Percentiles rank a stretch among this genome's conserved stretches.
These are phyloP conservation scores for Symbiodinium natans DNA, from an alignment of 73 alveolate genomes.

Conservation along the genomic window DNA sequence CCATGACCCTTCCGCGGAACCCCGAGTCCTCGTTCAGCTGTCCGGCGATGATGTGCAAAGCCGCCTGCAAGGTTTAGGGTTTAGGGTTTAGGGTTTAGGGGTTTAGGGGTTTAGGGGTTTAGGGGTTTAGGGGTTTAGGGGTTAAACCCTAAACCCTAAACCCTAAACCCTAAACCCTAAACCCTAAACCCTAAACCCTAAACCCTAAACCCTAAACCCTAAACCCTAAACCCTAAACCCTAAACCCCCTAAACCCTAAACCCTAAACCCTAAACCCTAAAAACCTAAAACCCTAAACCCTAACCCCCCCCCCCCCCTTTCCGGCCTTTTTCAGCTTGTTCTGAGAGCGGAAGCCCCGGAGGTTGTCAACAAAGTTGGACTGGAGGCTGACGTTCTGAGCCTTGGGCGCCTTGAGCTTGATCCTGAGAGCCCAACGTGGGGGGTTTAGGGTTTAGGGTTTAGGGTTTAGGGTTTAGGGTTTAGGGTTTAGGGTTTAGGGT, in stretches of 20 bases:
- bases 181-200: background rate
- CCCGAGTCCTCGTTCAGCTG: constrained; percentile 70
- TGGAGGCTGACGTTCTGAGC: constrained; percentile 55
- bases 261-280: background rate
- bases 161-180: background rate
- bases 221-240: background rate
- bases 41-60: constrained; percentile 84
- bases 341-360: constrained; percentile 80
- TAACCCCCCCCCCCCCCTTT: background rate
- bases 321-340: constrained; percentile 89
- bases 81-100: background rate
- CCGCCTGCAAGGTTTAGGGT: constrained; percentile 21
- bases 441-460: too few species aligned
- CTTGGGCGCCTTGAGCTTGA: constrained; percentile 88
- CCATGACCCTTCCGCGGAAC: too few species aligned
- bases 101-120: background rate
- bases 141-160: too few species aligned
- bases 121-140: background rate
- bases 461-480: too few species aligned
- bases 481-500: too few species aligned
- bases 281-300: background rate
- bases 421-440: constrained; percentile 27
- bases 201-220: background rate
- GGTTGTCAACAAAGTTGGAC: constrained; percentile 82
- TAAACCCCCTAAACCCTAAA: background rate